A percentile compares a stretch with the other conserved stretches of the same genome.
These are phyloP conservation scores for Trichoderma hamatum DNA, from an alignment of 2,329 filamentous ascomycete genomes.

Conservation along the genomic window DNA sequence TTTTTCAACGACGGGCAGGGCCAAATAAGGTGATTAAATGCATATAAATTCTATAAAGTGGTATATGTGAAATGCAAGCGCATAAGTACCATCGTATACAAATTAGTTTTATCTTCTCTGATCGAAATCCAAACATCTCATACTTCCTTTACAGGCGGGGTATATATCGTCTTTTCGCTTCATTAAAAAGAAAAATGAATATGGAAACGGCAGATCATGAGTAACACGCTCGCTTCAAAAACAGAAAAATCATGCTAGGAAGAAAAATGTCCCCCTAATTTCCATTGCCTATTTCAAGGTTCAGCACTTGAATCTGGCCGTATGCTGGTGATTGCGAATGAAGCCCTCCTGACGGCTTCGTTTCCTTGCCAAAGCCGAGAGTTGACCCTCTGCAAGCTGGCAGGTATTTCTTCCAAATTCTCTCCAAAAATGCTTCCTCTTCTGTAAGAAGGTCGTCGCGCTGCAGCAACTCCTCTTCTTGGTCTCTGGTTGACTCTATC, in stretches of 20 bases:
- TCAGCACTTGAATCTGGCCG: background rate
- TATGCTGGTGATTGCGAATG: background rate
- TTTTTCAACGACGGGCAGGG: background rate
- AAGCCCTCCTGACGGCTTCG: slow-evolving; percentile 37
- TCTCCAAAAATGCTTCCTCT: slow-evolving; percentile 32
- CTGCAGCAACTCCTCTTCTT: slow-evolving; percentile 29
- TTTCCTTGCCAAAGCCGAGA: slow-evolving; percentile 42
- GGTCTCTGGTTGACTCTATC: slow-evolving; percentile 30
- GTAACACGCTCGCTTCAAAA: background rate
- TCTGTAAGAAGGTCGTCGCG: slow-evolving; percentile 29
- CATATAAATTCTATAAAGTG: background rate
- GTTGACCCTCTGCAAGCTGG: slow-evolving; percentile 53
- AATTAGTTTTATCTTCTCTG: background rate
- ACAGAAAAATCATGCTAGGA: background rate
- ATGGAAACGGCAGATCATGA: background rate
- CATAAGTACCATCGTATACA: background rate
- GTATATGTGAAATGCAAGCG: background rate
- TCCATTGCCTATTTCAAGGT: background rate
- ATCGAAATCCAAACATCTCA: background rate
- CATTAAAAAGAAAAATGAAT: background rate
- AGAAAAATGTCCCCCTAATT: too few species aligned
- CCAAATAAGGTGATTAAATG: background rate
- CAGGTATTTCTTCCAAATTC: slow-evolving; percentile 46
- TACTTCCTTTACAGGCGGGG: background rate
- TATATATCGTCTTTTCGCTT: background rate